phyloP scores from a whole-genome alignment of 108 stramenopile genomes.

The Cyclotella distinguenda region DNA sequence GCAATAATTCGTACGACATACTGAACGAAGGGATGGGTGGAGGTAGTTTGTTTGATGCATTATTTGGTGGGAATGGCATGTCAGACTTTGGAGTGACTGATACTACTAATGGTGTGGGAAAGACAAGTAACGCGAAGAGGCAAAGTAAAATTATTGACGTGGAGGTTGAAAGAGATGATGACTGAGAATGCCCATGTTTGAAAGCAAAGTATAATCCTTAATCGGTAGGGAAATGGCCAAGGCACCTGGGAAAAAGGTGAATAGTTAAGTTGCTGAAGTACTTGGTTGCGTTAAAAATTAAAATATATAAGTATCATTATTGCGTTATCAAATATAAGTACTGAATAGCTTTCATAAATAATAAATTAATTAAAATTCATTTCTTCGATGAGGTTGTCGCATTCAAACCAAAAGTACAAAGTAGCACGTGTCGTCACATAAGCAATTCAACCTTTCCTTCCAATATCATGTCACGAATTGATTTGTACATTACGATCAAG shows the following conservation, averaged over 20 bases:
- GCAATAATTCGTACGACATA: constrained; percentile 50
- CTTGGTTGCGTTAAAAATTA: no score
- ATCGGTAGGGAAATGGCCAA: no score
- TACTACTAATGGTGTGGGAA: constrained; percentile 16
- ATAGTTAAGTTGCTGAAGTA: no score
- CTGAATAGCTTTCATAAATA: no score
- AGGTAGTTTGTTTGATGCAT: constrained; percentile 46
- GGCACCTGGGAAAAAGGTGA: no score
- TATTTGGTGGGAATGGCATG: constrained; percentile 34
- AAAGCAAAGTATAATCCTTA: no score
- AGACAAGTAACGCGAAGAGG: constrained; percentile 43
- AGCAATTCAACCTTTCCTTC: constrained; percentile 60
- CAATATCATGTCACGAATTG: constrained; percentile 52
- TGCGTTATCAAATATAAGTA: no score
- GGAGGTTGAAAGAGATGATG: constrained; percentile 64
- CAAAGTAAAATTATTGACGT: constrained; percentile 74
- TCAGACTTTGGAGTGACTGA: constrained; percentile 28
- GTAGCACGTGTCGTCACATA: constrained; percentile 15
- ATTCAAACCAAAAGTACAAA: not conserved
- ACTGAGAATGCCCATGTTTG: not conserved
- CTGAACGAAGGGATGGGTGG: constrained; percentile 39
- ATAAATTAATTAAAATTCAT: not conserved
- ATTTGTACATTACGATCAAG: constrained; percentile 61
- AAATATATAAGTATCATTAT: not conserved
- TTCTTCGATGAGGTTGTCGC: not conserved